Percentiles rank a stretch among this genome's conserved stretches.
Evolutionary conservation across 2,329 filamentous ascomycete species (phyloP).

Genomic region (Camillea tinctor): DNA sequence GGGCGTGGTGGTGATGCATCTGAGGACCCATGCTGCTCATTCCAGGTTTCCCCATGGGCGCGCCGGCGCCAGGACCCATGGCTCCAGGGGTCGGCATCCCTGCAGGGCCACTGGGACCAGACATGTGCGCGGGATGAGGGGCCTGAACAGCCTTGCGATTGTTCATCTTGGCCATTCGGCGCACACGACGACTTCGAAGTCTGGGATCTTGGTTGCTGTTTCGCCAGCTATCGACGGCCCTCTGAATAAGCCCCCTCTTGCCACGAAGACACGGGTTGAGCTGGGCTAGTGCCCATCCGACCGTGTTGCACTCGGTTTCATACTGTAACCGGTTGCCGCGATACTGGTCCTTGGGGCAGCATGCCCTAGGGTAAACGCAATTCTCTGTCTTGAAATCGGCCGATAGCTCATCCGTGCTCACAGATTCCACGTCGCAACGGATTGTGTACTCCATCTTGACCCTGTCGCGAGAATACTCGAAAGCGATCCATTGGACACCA

Average conservation of each 20-base stretch:
- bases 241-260: conserved; percentile 93
- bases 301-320: conserved; percentile 97
- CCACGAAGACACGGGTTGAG: conserved; percentile 87
- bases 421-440: conserved; percentile 94
- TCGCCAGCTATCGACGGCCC: conserved; percentile 96
- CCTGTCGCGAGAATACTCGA: conserved; percentile 93
- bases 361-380: conserved; percentile 94
- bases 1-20: conserved; percentile 74
- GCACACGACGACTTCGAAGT: conserved; percentile 84
- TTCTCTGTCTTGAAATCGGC: conserved; percentile 97
- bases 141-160: conserved; percentile 71
- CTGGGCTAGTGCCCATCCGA: conserved; percentile 98
- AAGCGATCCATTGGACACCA: conserved; percentile 97
- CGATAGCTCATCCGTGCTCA: conserved; percentile 81
- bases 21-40: conserved; percentile 64
- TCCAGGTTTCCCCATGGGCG: conserved; percentile 63
- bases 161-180: conserved; percentile 94
- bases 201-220: conserved; percentile 98
- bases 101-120: conserved; percentile 64
- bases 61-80: conserved; percentile 56
- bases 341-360: conserved; percentile 94
- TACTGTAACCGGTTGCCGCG: conserved; percentile 93
- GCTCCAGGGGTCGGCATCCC: conserved; percentile 63
- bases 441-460: conserved; percentile 99
- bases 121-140: conserved; percentile 62